Conservation (phyloP, 441 rosid genomes). For the Sinapis alba region DNA sequence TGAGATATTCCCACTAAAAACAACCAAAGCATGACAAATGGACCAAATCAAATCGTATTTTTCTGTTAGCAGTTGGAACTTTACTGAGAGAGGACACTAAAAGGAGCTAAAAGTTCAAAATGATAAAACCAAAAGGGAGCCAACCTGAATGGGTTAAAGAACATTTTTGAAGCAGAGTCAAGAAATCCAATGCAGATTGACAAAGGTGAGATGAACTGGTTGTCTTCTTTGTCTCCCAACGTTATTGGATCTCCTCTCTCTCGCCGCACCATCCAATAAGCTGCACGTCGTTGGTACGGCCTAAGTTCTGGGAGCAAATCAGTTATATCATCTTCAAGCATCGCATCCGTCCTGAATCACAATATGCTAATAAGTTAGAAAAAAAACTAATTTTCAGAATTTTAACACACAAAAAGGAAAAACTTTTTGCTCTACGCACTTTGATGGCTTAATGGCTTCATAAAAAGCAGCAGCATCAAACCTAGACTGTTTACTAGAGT, state of each 20-base stretch:
- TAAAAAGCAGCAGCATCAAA: slow-evolving; percentile 85
- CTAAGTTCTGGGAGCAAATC: slow-evolving; percentile 82
- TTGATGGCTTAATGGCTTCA: slow-evolving; percentile 96
- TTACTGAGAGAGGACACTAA: slow-evolving; percentile 10
- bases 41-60: slow-evolving; percentile 23
- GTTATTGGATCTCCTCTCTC: slow-evolving; percentile 66
- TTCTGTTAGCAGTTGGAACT: slow-evolving; percentile 8
- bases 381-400: not conserved
- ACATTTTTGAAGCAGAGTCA: slow-evolving; percentile 70
- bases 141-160: slow-evolving; percentile 97
- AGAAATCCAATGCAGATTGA: slow-evolving; percentile 68
- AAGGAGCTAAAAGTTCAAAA: slow-evolving; percentile 4
- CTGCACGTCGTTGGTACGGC: slow-evolving; percentile 96
- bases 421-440: slow-evolving; percentile 51
- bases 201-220: slow-evolving; percentile 66
- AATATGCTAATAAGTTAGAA: slow-evolving; percentile 30
- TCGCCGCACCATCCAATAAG: slow-evolving; percentile 89
- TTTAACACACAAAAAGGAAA: not conserved
- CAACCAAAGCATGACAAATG: slow-evolving; percentile 34
- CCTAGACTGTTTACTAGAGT: slow-evolving; percentile 49
- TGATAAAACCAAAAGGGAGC: not conserved
- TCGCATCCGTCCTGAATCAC: slow-evolving; percentile 56
- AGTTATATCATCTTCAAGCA: slow-evolving; percentile 69
- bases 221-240: slow-evolving; percentile 45
- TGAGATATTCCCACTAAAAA: slow-evolving; percentile 79